These are phyloP conservation scores for Clavispora vitiphila DNA, from an alignment of 805 yeast species.

Conservation along the genomic window DNA sequence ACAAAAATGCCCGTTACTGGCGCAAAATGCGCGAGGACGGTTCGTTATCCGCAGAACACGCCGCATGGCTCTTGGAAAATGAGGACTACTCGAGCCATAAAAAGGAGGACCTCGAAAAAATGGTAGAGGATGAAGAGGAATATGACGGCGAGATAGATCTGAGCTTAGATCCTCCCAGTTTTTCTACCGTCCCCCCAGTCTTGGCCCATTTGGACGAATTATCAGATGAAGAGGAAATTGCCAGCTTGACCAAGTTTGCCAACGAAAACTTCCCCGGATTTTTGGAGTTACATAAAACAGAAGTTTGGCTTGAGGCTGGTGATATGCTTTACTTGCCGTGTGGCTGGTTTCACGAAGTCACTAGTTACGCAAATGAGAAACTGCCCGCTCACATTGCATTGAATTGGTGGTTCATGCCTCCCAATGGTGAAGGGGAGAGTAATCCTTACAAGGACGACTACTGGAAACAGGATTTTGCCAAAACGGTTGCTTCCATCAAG, in stretches of 20 bases:
- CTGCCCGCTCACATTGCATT: constrained; percentile 51
- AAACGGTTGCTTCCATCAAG: constrained; percentile 32
- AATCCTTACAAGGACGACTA: constrained; percentile 44
- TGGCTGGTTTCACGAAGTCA: constrained; percentile 82
- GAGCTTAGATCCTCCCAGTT: constrained; percentile 60
- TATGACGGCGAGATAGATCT: constrained; percentile 1
- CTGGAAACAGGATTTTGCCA: constrained; percentile 50
- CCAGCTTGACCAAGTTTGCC: constrained; percentile 31
- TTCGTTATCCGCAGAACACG: constrained; percentile 47
- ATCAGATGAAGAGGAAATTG: constrained; percentile 19
- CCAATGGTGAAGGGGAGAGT: constrained; percentile 30
- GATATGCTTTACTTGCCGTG: constrained; percentile 68
- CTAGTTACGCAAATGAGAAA: constrained; percentile 46
- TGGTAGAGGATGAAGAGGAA: constrained; percentile 9
- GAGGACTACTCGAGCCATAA: constrained; percentile 13
- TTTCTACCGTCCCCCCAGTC: constrained; percentile 58
- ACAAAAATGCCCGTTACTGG: constrained; percentile 62
- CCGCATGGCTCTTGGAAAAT: constrained; percentile 36
- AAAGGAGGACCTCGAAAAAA: constrained; percentile 2
- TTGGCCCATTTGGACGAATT: constrained; percentile 57
- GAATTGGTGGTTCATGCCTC: constrained; percentile 75
- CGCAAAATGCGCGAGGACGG: constrained; percentile 57
- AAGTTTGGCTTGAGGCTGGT: constrained; percentile 53
- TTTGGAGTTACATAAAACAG: constrained; percentile 33
- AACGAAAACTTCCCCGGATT: constrained; percentile 47